A percentile compares a stretch with the other conserved stretches of the same genome.
Conservation (phyloP, 495 filamentous ascomycete genomes). For the Trichoderma reesei region DNA sequence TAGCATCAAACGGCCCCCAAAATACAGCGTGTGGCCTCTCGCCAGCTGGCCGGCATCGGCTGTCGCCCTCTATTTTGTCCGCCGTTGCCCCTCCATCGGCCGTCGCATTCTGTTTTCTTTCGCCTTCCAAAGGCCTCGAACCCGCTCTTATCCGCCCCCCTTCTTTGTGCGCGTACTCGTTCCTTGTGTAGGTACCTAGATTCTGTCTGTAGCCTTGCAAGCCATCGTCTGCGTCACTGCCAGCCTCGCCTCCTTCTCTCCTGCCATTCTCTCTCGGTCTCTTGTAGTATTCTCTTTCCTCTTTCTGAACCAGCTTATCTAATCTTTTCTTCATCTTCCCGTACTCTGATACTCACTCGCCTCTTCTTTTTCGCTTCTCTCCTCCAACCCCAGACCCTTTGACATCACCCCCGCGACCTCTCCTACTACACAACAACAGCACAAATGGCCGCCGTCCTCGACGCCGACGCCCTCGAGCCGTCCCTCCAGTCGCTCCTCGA, state of each 20-base stretch:
- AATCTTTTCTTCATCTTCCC: background rate
- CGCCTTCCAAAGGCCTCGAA: background rate
- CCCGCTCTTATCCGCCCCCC: too few species aligned
- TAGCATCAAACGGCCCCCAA: background rate
- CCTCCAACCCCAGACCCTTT: background rate
- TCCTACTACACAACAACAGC: slow-evolving; percentile 37
- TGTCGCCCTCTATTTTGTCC: background rate
- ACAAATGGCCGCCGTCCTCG: slow-evolving; percentile 46
- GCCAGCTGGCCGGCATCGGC: background rate
- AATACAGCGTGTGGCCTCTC: background rate
- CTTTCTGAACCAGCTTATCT: background rate
- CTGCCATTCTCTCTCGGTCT: background rate
- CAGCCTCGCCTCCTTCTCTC: background rate
- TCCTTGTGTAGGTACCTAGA: background rate
- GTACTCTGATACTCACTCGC: too few species aligned
- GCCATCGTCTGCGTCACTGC: background rate
- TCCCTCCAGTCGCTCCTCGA: slow-evolving; percentile 89
- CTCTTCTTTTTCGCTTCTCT: too few species aligned
- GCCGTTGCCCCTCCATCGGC: background rate
- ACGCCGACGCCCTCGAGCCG: slow-evolving; percentile 74
- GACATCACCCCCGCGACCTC: slow-evolving; percentile 15
- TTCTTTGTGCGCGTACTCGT: background rate
- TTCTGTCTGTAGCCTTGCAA: background rate
- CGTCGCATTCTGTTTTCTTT: background rate
- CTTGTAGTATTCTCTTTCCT: background rate